These are phyloP conservation scores for Brassica carinata DNA, from an alignment of 345 rosid genomes.

Conservation along the genomic window DNA sequence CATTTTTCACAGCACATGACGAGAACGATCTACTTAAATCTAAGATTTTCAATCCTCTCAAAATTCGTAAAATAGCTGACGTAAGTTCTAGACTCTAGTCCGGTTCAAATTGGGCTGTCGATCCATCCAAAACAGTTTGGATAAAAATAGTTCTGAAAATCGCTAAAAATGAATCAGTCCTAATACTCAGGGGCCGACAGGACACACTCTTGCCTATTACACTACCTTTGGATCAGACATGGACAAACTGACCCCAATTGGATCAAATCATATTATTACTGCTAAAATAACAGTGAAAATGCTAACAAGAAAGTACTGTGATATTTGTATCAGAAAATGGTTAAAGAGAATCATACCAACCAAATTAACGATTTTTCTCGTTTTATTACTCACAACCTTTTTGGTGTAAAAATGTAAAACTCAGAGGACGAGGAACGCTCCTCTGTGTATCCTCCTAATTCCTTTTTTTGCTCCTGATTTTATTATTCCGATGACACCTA, in stretches of 20 bases:
- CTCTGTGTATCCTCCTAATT: background rate
- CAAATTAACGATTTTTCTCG: background rate
- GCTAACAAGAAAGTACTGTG: background rate
- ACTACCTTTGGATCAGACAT: background rate
- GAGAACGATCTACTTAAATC: too few species aligned
- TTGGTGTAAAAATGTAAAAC: background rate
- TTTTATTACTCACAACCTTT: background rate
- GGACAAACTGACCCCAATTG: background rate
- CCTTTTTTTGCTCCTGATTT: background rate
- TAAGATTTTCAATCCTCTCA: too few species aligned
- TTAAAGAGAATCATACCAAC: background rate
- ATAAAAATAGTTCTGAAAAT: too few species aligned
- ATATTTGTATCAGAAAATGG: background rate
- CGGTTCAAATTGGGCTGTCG: background rate
- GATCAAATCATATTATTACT: background rate
- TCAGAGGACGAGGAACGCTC: background rate
- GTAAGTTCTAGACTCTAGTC: background rate
- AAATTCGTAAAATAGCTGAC: background rate
- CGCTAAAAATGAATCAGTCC: background rate
- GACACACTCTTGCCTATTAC: background rate
- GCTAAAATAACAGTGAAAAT: background rate
- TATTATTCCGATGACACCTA: slow-evolving; percentile 9
- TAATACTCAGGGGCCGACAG: background rate
- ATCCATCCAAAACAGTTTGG: background rate
- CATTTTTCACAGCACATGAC: background rate